Evolutionary conservation across 169 alveolate genomes (phyloP).

Genomic region (Theileria equi): DNA sequence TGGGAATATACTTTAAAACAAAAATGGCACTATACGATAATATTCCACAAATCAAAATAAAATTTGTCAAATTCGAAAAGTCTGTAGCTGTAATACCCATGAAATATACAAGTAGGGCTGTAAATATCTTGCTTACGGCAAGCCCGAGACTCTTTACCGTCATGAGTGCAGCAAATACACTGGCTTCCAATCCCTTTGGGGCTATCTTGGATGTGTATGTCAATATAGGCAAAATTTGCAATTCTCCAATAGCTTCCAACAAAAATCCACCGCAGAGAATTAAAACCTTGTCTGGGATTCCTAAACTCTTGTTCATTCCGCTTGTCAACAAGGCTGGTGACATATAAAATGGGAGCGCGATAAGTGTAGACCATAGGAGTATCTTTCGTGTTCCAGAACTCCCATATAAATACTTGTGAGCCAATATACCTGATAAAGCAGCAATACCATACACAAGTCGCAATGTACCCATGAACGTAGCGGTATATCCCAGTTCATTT

Average conservation of each 20-base stretch:
- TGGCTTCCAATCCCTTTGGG: slow-evolving; percentile 95
- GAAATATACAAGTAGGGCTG: slow-evolving; percentile 85
- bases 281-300: slow-evolving; percentile 87
- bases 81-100: slow-evolving; percentile 87
- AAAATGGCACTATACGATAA: slow-evolving; percentile 65
- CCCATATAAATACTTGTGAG: slow-evolving; percentile 83
- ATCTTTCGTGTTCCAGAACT: slow-evolving; percentile 82
- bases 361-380: slow-evolving; percentile 84
- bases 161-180: slow-evolving; percentile 92
- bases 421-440: slow-evolving; percentile 85
- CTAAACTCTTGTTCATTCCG: slow-evolving; percentile 78
- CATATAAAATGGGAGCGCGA: slow-evolving; percentile 76
- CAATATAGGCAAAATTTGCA: slow-evolving; percentile 90
- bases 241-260: slow-evolving; percentile 88
- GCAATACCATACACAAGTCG: slow-evolving; percentile 89
- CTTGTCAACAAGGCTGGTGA: slow-evolving; percentile 84
- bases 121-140: slow-evolving; percentile 83
- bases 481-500: slow-evolving; percentile 86
- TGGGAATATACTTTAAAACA: slow-evolving; percentile 66
- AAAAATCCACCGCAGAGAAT: slow-evolving; percentile 87
- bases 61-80: slow-evolving; percentile 84
- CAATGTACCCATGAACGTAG: slow-evolving; percentile 91
- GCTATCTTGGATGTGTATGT: slow-evolving; percentile 90
- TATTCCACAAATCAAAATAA: slow-evolving; percentile 83
- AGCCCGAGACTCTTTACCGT: slow-evolving; percentile 90